A percentile compares a stretch with the other conserved stretches of the same genome.
phyloP scores from a whole-genome alignment of 768 basidiomycete genomes.

The Suillus clintonianus region DNA sequence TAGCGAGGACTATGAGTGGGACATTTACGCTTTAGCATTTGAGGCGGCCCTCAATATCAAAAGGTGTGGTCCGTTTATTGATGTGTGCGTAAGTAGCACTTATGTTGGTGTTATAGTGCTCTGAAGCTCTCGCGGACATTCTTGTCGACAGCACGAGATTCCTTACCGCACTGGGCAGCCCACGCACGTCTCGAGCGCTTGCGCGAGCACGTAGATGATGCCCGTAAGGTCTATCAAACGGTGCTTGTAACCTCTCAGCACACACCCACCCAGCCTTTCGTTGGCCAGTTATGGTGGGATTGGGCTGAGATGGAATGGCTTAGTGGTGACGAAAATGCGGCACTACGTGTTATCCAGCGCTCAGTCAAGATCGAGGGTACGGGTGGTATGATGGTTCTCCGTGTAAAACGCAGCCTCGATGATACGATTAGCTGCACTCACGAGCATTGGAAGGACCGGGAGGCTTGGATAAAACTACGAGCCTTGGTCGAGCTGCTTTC shows the following conservation, averaged over 20 bases:
- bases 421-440: conserved; percentile 40
- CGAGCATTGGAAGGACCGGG: conserved; percentile 54
- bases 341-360: conserved; percentile 54
- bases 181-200: conserved; percentile 74
- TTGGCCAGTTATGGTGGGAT: conserved; percentile 69
- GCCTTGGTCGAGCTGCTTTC: conserved; percentile 67
- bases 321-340: conserved; percentile 46
- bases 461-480: conserved; percentile 66
- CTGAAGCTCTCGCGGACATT: conserved; percentile 66
- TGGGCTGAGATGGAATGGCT: conserved; percentile 90
- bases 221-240: conserved; percentile 77
- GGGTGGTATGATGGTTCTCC: conserved; percentile 56
- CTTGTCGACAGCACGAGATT: conserved; percentile 56
- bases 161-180: conserved; percentile 68
- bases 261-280: conserved; percentile 34
- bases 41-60: conserved; percentile 63
- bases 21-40: conserved; percentile 63
- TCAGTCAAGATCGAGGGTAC: conserved; percentile 55
- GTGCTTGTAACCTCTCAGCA: conserved; percentile 53
- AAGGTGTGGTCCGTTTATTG: conserved; percentile 39
- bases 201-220: conserved; percentile 65
- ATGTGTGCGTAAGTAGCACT: conserved; percentile 10
- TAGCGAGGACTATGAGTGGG: conserved; percentile 62
- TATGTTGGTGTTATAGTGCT: conserved; percentile 45
- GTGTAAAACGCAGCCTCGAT: conserved; percentile 65